Conservation (phyloP, 805 yeast species). For the Cyberlindnera suaveolens region DNA sequence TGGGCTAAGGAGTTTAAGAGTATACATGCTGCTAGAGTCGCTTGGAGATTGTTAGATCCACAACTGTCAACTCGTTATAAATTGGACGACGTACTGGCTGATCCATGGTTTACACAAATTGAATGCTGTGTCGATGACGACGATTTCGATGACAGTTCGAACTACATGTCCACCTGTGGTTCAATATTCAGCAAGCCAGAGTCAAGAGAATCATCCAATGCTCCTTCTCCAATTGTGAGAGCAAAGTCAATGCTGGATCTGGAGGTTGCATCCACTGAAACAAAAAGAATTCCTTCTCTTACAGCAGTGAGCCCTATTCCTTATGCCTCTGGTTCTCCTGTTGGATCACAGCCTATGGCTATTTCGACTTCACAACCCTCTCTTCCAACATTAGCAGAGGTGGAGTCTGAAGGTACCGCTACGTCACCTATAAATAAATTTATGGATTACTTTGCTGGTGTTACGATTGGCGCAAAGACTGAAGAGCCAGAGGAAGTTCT, state of each 20-base stretch:
- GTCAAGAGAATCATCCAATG: conserved; percentile 2
- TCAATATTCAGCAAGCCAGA: conserved; percentile 2
- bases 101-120: conserved; percentile 56
- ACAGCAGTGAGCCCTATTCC: no score
- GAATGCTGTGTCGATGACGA: conserved; percentile 55
- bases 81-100: conserved; percentile 46
- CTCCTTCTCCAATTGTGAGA: conserved; percentile 8
- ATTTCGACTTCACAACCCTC: neutral
- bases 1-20: conserved; percentile 58
- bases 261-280: neutral
- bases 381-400: conserved; percentile 12
- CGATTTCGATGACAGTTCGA: conserved; percentile 12
- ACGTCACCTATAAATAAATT: conserved; percentile 8
- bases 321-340: neutral
- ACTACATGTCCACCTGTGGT: conserved; percentile 3
- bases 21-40: conserved; percentile 57
- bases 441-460: neutral
- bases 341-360: neutral
- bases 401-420: conserved; percentile 7
- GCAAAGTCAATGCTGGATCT: conserved; percentile 23
- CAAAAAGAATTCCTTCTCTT: neutral
- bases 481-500: neutral
- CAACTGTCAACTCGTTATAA: conserved; percentile 46
- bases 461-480: neutral
- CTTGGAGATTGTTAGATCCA: conserved; percentile 74